Evolutionary conservation across 805 yeast species (phyloP), one percentile per base, ranked within the genome.

Genomic region (Metschnikowia peoriensis): DNA sequence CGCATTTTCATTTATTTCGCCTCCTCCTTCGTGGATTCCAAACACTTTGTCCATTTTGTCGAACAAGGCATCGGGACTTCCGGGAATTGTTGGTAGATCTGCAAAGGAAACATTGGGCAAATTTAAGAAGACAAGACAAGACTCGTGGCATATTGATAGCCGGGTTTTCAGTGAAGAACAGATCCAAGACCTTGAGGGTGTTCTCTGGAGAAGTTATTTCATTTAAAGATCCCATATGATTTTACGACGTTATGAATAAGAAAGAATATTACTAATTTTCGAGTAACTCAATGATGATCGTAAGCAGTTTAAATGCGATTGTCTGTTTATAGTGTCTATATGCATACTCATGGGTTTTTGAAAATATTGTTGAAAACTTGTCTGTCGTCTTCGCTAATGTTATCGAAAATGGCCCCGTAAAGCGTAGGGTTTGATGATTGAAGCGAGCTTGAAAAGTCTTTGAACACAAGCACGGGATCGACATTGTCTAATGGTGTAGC

Each of bases 141-240:
- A 93, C 62, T 90, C 97, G 0, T 93, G 99, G 99, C 96, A 89
- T 62, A 81, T 90, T 53, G 99, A 93, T 66, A 80, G 87, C 54
- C 77, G 77, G 58, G 82, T 80, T 12, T 94, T 93, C 66, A 82
- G 84, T 8, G 82, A 79, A 46, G 89, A 86, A 5, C 96, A 93
- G 68, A 74, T 91, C 47, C 94, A 90, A 64, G 97, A 90, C 65
- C 72, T 93, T 43, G 99, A 93, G 67, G 99, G 99, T 41, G 97
- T 93, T 4, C 70, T 92, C 28, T 87, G 96, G 88, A 87, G 88
- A 66, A 89, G 96, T 65, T 93, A 94, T 65, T 92, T 90, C 68
- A 90, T 93, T 8, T 90, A 72, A 44, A 12, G 3, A 6, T n/a
- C 22, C 11, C 29, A 12, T 11, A 14, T 29, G 15, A 22, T 34